Evolutionary conservation across 1,139 yeast species (phyloP).

Genomic region (Magnusiomyces paraingens): DNA sequence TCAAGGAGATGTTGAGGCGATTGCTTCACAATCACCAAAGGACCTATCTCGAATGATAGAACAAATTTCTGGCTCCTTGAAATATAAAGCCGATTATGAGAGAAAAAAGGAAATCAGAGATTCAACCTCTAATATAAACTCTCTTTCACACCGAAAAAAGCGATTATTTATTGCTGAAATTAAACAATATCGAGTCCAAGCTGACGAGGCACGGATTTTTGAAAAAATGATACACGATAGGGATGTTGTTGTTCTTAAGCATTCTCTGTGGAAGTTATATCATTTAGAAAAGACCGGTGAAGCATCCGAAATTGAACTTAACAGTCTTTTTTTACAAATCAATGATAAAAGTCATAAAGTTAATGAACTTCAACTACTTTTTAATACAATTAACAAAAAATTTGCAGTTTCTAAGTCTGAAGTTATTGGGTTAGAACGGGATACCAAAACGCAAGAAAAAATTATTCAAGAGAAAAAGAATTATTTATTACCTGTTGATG

Average conservation of each 20-base stretch:
- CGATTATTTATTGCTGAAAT: conserved; percentile 71
- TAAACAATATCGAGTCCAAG: conserved; percentile 72
- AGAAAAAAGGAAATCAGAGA: conserved; percentile 51
- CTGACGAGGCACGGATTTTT: conserved; percentile 64
- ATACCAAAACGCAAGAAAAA: conserved; percentile 27
- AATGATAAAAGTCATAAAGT: not conserved
- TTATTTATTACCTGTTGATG: conserved; percentile 49
- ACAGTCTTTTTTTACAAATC: not conserved
- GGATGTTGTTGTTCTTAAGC: conserved; percentile 42
- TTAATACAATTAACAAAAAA: not conserved
- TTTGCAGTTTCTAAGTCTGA: not conserved
- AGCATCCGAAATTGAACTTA: conserved; percentile 26
- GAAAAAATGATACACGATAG: conserved; percentile 47
- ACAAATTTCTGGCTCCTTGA: conserved; percentile 75
- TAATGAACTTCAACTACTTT: not conserved
- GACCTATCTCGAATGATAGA: conserved; percentile 75
- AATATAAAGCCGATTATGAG: conserved; percentile 64
- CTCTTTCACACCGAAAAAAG: conserved; percentile 62
- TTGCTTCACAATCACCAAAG: conserved; percentile 79
- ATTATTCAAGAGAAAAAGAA: conserved; percentile 44
- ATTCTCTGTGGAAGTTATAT: conserved; percentile 59
- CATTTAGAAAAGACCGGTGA: conserved; percentile 45
- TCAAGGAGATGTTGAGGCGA: conserved; percentile 94
- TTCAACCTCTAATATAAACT: conserved; percentile 54
- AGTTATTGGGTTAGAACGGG: conserved; percentile 5